These are phyloP conservation scores for Psilocybe sp. DNA, from an alignment of 768 basidiomycete species.

Conservation along the genomic window DNA sequence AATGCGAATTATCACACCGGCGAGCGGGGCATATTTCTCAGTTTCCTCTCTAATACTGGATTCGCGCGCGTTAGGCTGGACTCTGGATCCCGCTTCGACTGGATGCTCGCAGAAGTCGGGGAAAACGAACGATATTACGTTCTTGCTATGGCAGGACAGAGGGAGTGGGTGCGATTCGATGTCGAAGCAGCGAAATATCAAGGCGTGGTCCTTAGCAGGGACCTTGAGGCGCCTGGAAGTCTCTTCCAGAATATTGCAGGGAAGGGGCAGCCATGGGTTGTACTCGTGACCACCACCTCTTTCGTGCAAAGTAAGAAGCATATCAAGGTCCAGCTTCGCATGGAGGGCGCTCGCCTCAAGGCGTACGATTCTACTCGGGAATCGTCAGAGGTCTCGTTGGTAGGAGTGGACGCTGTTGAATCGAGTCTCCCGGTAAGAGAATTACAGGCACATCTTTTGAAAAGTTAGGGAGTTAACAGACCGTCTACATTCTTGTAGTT, in stretches of 20 bases:
- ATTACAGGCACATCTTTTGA: no score
- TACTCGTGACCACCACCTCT: neutral
- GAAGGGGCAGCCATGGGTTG: neutral
- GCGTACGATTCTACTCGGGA: conserved; percentile 4
- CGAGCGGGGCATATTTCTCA: conserved; percentile 8
- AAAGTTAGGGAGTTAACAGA: no score
- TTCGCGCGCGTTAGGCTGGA: conserved; percentile 10
- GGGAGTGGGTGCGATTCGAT: conserved; percentile 8
- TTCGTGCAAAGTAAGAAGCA: neutral
- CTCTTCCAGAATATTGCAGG: conserved; percentile 1
- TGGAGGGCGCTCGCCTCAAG: conserved; percentile 5
- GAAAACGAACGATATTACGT: neutral
- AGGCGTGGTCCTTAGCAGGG: conserved; percentile 1
- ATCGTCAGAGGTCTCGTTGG: conserved; percentile 7
- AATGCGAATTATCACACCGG: neutral
- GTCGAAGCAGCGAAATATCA: conserved; percentile 1
- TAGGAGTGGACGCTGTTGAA: neutral
- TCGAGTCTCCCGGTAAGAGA: no score
- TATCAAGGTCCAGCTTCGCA: conserved; percentile 3
- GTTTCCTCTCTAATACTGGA: conserved; percentile 3
- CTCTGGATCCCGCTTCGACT: conserved; percentile 10
- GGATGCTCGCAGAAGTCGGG: conserved; percentile 9
- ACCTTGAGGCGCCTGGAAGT: conserved; percentile 1
- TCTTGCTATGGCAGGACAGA: neutral
- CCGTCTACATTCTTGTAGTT: no score